Evolutionary conservation across 257 asterid genomes (phyloP).

Genomic region (Henckelia pumila): DNA sequence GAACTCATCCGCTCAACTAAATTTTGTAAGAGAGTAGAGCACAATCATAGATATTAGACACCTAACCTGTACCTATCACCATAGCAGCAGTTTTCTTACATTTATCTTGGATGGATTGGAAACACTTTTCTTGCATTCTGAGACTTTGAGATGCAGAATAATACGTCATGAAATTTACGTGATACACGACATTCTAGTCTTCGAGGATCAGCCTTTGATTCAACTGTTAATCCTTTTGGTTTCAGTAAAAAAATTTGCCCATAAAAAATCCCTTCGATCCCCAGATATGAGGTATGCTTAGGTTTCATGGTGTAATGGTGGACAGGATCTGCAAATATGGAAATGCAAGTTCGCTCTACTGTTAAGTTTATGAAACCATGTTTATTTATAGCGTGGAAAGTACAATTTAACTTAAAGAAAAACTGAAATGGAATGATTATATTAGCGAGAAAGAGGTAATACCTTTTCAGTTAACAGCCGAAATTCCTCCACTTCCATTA

Average conservation of each 20-base stretch:
- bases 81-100: slow-evolving; percentile 25
- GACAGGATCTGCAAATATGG: neutral
- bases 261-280: neutral
- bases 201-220: neutral
- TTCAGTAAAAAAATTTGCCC: neutral
- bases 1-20: slow-evolving; percentile 33
- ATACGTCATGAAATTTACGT: neutral
- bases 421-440: neutral
- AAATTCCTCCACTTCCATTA: slow-evolving; percentile 57
- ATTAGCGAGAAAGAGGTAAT: slow-evolving; percentile 1
- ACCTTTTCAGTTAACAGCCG: slow-evolving; percentile 62
- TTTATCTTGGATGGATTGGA: slow-evolving; percentile 11
- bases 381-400: neutral
- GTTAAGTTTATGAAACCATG: neutral
- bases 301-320: neutral
- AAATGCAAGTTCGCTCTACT: neutral
- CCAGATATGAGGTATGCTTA: neutral
- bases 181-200: neutral
- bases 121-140: neutral
- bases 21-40: slow-evolving; percentile 45
- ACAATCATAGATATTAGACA: slow-evolving; percentile 13
- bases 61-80: slow-evolving; percentile 34
- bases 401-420: neutral
- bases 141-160: neutral
- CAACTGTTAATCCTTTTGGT: neutral